These are phyloP conservation scores for Backusella macrospora DNA, from an alignment of 192 early-diverging fungal species.

Conservation along the genomic window DNA sequence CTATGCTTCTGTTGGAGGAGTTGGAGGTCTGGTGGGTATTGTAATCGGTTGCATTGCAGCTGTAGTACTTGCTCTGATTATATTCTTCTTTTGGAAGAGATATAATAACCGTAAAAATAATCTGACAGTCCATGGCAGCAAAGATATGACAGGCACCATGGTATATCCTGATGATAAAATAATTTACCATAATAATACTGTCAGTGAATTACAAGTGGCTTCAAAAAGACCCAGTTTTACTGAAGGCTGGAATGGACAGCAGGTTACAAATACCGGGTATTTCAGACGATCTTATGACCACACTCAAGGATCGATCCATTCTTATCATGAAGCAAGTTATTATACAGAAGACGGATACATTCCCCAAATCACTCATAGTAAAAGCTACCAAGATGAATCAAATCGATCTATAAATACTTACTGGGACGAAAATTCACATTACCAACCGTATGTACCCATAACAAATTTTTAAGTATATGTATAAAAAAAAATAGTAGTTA, in stretches of 20 bases:
- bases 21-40: conserved; percentile 16
- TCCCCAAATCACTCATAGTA: neutral
- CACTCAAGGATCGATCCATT: neutral
- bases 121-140: neutral
- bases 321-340: neutral
- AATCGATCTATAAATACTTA: neutral
- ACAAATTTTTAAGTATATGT: no score
- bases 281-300: conserved; percentile 6
- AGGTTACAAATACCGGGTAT: neutral
- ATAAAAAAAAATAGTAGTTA: neutral
- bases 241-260: neutral
- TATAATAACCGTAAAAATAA: neutral
- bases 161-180: conserved; percentile 1
- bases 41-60: neutral
- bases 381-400: neutral
- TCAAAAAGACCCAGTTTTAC: conserved; percentile 3
- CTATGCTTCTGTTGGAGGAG: conserved; percentile 4
- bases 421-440: conserved; percentile 2
- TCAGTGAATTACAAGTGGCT: conserved; percentile 1
- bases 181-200: neutral
- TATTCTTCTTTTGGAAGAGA: neutral
- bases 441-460: neutral
- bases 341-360: conserved; percentile 9
- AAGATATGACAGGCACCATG: conserved; percentile 3
- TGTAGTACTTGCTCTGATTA: neutral